Evolutionary conservation across 208 protist genomes (phyloP).

Genomic region (Crithidia sp.): DNA sequence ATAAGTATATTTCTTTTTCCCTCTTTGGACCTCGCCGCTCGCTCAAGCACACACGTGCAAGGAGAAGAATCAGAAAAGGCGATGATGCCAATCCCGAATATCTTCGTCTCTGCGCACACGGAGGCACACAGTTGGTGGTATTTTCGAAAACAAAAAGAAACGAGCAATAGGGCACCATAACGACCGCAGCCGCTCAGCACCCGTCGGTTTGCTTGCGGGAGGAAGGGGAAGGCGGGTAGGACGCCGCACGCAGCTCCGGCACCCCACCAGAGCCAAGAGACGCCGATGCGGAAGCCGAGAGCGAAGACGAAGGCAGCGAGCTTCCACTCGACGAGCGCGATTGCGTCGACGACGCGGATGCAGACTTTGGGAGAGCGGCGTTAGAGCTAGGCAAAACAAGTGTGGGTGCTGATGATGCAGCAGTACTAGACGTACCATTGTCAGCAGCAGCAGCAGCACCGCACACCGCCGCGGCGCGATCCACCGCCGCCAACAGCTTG

Average conservation of each 20-base stretch:
- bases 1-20: no score
- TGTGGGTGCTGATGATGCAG: not conserved
- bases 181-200: not conserved
- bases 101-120: no score
- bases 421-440: not conserved
- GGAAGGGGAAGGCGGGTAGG: slow-evolving; percentile 17
- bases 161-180: not conserved
- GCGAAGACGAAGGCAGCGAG: not conserved
- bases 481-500: slow-evolving; percentile 1
- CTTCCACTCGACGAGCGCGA: not conserved
- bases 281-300: not conserved
- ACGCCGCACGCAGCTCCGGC: not conserved
- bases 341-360: no score
- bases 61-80: no score
- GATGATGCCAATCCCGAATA: no score
- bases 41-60: no score
- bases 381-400: not conserved
- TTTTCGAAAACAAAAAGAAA: no score
- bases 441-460: not conserved
- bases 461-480: not conserved
- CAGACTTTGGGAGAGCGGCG: no score
- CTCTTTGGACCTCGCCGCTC: no score
- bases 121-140: no score
- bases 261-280: not conserved
- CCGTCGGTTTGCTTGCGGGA: slow-evolving; percentile 9